Conservation (phyloP, 2,329 filamentous ascomycete species). For the Neonectria magnoliae region DNA sequence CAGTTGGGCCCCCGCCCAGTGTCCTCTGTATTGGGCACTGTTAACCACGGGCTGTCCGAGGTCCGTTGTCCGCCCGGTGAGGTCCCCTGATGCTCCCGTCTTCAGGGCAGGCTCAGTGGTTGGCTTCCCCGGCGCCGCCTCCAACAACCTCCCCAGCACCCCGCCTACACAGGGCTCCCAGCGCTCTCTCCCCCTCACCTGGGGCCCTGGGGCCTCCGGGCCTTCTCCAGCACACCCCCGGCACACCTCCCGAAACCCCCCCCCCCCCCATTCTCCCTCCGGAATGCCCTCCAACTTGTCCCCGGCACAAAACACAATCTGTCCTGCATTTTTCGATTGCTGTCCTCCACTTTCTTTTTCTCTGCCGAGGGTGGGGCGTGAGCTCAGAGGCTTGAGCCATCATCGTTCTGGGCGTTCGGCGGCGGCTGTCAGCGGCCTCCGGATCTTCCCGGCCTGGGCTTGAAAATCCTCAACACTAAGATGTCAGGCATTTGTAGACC, state of each 20-base stretch:
- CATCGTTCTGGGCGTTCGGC: slow-evolving; percentile 9
- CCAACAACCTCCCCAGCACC: not conserved
- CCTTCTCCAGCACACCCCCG: slow-evolving; percentile 8
- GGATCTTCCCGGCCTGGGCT: slow-evolving; percentile 38
- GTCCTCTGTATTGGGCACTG: not conserved
- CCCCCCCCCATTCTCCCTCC: slow-evolving; percentile 10
- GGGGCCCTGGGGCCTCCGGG: not conserved
- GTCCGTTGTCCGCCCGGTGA: not conserved
- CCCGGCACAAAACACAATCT: slow-evolving; percentile 24
- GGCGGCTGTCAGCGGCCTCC: slow-evolving; percentile 33
- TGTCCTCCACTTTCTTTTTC: slow-evolving; percentile 28
- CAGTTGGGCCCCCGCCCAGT: not conserved
- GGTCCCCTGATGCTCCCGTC: not conserved
- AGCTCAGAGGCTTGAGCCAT: slow-evolving; percentile 1
- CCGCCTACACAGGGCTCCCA: not conserved
- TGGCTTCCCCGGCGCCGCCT: not conserved
- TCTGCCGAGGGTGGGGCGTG: slow-evolving; percentile 38
- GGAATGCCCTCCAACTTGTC: slow-evolving; percentile 18
- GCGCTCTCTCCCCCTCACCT: slow-evolving; percentile 12
- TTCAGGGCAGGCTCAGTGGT: not conserved
- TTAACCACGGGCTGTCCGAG: not conserved
- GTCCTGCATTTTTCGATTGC: slow-evolving; percentile 25
- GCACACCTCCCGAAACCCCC: slow-evolving; percentile 10
- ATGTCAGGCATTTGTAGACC: slow-evolving; percentile 27
- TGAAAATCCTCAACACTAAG: not conserved